Base-by-base conservation (phyloP, 768 basidiomycete species). In the Rhodotorula taiwanensis region DNA sequence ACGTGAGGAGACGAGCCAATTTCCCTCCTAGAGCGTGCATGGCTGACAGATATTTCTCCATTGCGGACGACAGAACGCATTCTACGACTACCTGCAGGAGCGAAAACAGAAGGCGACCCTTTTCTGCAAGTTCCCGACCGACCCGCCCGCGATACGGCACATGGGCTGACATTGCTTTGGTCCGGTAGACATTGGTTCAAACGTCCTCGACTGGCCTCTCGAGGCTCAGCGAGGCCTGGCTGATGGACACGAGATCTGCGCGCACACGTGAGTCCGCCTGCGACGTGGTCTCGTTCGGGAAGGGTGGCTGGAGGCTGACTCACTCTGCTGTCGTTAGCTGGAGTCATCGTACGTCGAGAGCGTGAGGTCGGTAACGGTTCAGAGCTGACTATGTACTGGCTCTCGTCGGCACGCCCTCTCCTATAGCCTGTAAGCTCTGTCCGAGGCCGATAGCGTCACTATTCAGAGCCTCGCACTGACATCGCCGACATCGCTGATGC, bases 161-260 rank as follows among this genome's bases (percentile, higher is more conserved):
- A 45, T 21, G n/a, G 20, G 21, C 51, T 41, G 14, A 23, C 50
- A 13, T 5, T n/a, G 14, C 3, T 8, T 15, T 31, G 15, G 16
- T 36, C 4, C 16, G n/a, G 15, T 45, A 48, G 59, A 63, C 49
- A 64, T 58, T 18, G 60, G 78, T 3, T 73, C 72, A 14, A 78
- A 78, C 64, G 76, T 77, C 21, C 68, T 76, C 51, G 73, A 77
- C 69, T 78, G 77, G 77, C 78, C 77, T 5, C 58, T 76, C 13
- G 76, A 79, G 62, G 77, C 76, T 30, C 71, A 77, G 55, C 62
- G 76, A 42, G 78, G 67, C 25, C 44, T 74, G 2, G 58, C 60
- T 0, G 76, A 77, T 39, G 76, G 74, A 0, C 78, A 78, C 55
- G 68, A 78, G 45, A 58, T 53, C 47, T 58, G 45, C 48, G n/a